Percentiles rank a stretch among this genome's conserved stretches.
Evolutionary conservation across 1,139 yeast genomes (phyloP).

Genomic region (Nakaseomyces nivariensis): DNA sequence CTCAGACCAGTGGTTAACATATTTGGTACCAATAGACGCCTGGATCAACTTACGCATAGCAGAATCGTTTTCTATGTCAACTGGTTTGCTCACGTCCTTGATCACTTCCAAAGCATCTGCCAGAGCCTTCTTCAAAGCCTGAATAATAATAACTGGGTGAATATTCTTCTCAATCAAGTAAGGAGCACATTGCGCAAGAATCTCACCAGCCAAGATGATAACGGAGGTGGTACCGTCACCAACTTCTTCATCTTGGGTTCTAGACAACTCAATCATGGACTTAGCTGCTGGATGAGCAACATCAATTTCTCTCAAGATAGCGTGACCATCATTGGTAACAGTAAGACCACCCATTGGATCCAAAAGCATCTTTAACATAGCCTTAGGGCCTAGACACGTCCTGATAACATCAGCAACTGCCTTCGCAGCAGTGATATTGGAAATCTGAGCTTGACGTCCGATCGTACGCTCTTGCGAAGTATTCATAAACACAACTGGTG

Average conservation of each 20-base stretch:
- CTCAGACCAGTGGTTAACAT: slow-evolving; percentile 82
- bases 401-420: slow-evolving; percentile 96
- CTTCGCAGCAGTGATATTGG: slow-evolving; percentile 96
- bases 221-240: slow-evolving; percentile 99
- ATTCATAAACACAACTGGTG: slow-evolving; percentile 68
- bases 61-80: slow-evolving; percentile 71
- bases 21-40: slow-evolving; percentile 94
- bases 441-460: slow-evolving; percentile 94
- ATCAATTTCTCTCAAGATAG: slow-evolving; percentile 78
- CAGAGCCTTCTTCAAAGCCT: slow-evolving; percentile 86
- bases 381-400: slow-evolving; percentile 98
- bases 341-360: slow-evolving; percentile 99
- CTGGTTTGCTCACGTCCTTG: slow-evolving; percentile 73
- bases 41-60: slow-evolving; percentile 82
- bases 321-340: slow-evolving; percentile 96
- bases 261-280: slow-evolving; percentile 91
- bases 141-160: slow-evolving; percentile 93
- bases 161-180: slow-evolving; percentile 82
- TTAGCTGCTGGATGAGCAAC: slow-evolving; percentile 98
- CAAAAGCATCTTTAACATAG: slow-evolving; percentile 62
- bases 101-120: slow-evolving; percentile 84
- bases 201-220: slow-evolving; percentile 90
- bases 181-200: slow-evolving; percentile 89
- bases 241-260: slow-evolving; percentile 98
- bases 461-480: slow-evolving; percentile 89